Base-by-base conservation (phyloP, 1,284 basidiomycete species). In the Ganoderma leucocontextum region DNA sequence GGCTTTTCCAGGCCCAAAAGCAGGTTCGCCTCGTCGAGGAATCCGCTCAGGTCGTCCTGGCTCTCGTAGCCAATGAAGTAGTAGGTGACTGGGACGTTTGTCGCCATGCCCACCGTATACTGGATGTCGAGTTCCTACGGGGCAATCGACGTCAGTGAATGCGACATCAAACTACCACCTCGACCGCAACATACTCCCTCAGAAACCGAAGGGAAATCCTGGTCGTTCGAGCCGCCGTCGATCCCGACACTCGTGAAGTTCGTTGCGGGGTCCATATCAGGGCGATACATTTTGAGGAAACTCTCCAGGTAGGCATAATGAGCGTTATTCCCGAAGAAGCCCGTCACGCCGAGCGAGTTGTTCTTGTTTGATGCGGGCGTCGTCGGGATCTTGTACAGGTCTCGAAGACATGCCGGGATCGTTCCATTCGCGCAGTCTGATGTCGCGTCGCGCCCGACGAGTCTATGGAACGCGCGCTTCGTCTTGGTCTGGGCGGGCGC, bases 51-150 rank as follows among this genome's bases (percentile, higher is more conserved):
- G 29, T 73, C 72, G 44, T 70, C 65, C 10, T 60, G 64, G 57
- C 47, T 55, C 0, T 69, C 41, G 13, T 60, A 8, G 4, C 74
- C 75, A 38, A 73, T 60, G 52, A 73, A 70, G 49, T 71, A 58
- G 47, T 71, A 72, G 22, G 39, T 76, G n/a, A 71, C 53, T 19
- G 72, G 60, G 2, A 75, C 72, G 82, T 81, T 83, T 82, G 80
- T 87, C 87, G 79, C 86, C 87, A 91, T 78, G 13, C 85, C 87
- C 19, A 82, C 84, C 4, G 87, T 85, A 64, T 89, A 89, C 78
- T 91, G 87, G 39, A 89, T 85, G 72, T 90, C 87, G 13, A 90
- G 80, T 73, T 88, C 87, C 49, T 49, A 38, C 8, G 8, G n/a
- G 0, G 4, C 35, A 12, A 39, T 9, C 19, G 12, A 5, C 12